Evolutionary conservation across 129 eudicot species (phyloP).

Genomic region (Erigeron canadensis): DNA sequence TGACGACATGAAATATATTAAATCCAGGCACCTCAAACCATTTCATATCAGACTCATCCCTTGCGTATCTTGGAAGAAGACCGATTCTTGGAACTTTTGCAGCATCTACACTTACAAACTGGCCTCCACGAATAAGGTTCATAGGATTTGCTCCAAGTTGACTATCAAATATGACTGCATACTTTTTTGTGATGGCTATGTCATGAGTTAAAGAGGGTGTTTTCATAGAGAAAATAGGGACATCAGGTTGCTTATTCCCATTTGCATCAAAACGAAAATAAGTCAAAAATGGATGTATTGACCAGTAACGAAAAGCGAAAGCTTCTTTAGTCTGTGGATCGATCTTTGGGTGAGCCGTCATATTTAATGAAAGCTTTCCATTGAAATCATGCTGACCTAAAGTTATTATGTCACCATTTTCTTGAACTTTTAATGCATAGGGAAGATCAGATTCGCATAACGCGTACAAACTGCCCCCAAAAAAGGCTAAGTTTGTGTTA

Average conservation of each 20-base stretch:
- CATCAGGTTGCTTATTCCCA: constrained; percentile 20
- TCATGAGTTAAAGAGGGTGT: constrained; percentile 33
- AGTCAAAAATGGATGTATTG: constrained; percentile 11
- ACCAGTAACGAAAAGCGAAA: constrained; percentile 15
- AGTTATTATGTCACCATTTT: constrained; percentile 11
- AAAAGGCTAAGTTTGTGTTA: constrained; percentile 9
- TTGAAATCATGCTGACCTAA: constrained; percentile 2
- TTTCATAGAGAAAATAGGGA: constrained; percentile 25
- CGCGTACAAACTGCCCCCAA: constrained; percentile 12
- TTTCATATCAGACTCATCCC: constrained; percentile 18
- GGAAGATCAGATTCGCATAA: constrained; percentile 19
- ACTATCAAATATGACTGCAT: constrained; percentile 27
- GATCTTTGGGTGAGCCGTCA: constrained; percentile 23
- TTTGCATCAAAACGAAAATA: constrained; percentile 6
- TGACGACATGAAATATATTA: constrained; percentile 31
- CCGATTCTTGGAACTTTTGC: constrained; percentile 29
- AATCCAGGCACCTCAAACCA: constrained; percentile 33
- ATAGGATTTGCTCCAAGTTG: constrained; percentile 31
- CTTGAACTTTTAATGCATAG: neutral
- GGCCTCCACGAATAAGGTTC: constrained; percentile 26
- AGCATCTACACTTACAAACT: constrained; percentile 19
- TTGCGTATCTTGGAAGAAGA: constrained; percentile 32
- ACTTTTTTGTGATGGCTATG: constrained; percentile 33
- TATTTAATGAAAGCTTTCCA: constrained; percentile 6
- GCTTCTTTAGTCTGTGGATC: constrained; percentile 15